Base-by-base conservation (phyloP, 306 rosid genomes). In the Prunus kanzakura region DNA sequence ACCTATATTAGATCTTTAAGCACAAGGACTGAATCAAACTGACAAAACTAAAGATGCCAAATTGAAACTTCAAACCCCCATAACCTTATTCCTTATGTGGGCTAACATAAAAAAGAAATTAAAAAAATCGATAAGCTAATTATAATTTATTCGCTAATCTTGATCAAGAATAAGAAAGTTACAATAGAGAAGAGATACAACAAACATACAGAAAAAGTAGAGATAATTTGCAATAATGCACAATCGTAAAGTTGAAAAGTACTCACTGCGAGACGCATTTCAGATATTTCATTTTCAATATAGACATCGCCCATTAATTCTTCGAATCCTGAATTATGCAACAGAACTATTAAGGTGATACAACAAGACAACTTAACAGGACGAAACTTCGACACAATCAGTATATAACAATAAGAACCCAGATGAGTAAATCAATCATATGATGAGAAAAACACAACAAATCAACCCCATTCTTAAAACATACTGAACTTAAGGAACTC, bases 221-320 rank as follows among this genome's bases (percentile, higher is more conserved):
- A 27, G 29, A 27, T 27, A 27, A 27, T 27, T 27, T 27, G 29
- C 29, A 27, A 27, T 2, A 27, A 27, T 27, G 29, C 29, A 27
- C 29, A 27, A 27, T 27, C 29, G 29, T 27, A 27, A 27, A 27
- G 29, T 27, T 27, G 29, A 27, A 27, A 27, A 27, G 29, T 27
- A 2, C 29, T 27, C 29, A 27, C 29, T 27, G 29, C 29, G 3
- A 27, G 29, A 27, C 3, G 29, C 29, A 27, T 27, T 27, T 27
- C 3, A 27, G 29, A 27, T 27, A 27, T 27, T 27, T 27, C 29
- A 27, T 27, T 2, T 56, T 73, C 73, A 11, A 75, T 54, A 32
- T 41, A 63, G 55, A 38, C 83, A 73, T 82, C 70, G 55, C 80
- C 84, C 88, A 81, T 82, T 67, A 65, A 55, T 38, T 73, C 75